Conservation (phyloP, 352 stramenopile species). For the Phytophthora chlamydospora region DNA sequence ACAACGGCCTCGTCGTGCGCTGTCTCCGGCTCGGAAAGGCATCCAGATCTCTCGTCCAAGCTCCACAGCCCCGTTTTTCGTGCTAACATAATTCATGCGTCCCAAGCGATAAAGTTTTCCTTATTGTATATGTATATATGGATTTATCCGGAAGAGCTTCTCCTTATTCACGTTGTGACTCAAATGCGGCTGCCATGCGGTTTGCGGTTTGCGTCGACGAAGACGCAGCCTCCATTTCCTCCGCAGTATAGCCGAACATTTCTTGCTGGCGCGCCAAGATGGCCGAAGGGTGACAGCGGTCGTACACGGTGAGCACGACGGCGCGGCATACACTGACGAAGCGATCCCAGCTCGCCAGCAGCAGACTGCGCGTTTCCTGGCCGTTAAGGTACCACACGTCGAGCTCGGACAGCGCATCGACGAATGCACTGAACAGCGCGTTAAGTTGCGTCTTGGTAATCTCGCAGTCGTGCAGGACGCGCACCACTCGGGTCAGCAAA, state of each 20-base stretch:
- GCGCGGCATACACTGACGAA: conserved; percentile 72
- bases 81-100: conserved; percentile 1
- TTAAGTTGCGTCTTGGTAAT: conserved; percentile 49
- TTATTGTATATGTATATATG: too few species aligned
- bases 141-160: not conserved
- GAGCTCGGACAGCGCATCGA: conserved; percentile 68
- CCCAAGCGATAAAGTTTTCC: not conserved
- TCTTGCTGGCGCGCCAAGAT: conserved; percentile 18
- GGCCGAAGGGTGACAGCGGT: conserved; percentile 38
- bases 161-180: conserved; percentile 17
- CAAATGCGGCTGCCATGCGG: conserved; percentile 13
- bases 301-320: conserved; percentile 59
- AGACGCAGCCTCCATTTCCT: conserved; percentile 4
- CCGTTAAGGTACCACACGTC: conserved; percentile 81
- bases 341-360: conserved; percentile 75
- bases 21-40: conserved; percentile 15
- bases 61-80: conserved; percentile 3
- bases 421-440: conserved; percentile 65
- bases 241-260: conserved; percentile 1
- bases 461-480: conserved; percentile 65
- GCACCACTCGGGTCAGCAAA: conserved; percentile 61
- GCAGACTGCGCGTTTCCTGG: conserved; percentile 52
- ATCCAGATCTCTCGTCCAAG: conserved; percentile 9
- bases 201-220: conserved; percentile 13
- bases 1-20: conserved; percentile 22